Base-by-base conservation (phyloP, 768 basidiomycete genomes). In the Tylopilus felleus region DNA sequence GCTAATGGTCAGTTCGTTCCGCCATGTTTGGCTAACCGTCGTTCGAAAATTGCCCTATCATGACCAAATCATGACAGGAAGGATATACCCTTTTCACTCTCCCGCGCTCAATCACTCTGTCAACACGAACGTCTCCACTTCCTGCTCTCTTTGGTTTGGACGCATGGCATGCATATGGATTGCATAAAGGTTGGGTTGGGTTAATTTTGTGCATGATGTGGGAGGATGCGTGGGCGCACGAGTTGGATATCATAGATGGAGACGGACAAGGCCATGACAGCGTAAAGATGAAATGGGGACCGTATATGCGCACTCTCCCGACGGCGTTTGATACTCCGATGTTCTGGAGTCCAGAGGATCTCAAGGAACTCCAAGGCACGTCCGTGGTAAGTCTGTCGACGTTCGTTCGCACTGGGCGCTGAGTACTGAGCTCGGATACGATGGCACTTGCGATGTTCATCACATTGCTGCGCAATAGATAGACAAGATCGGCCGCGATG, bases 181-280 rank as follows among this genome's bases (percentile, higher is more conserved):
- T 98, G 53, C 76, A 86, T 47, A 71, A 80, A 52, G 86, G 93
- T 8, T 99, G 97, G 97, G 75, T 80, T 1, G 88, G 88, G 4
- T 73, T 98, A 42, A 98, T 99, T 54, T 75, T 98, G 36, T 90
- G 86, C 58, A 88, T 99, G 85, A 92, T 98, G 89, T 97, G 91
- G 90, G 97, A 99, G 70, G 81, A 81, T 50, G 80, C 84, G 4
- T 78, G 78, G 58, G 84, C 84, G 1, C 52, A 73, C 4, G 90
- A 45, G 82, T 73, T 50, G 91, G 93, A 93, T 40, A 9, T 12
- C 13, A 19, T 31, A 35, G 45, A 48, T 23, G 13, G 17, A 16
- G 63, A 67, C 6, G 25, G 35, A 10, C 47, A 31, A 2, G 17
- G 27, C 28, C 33, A 40, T 4, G 36, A 25, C 25, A 19, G 19